Evolutionary conservation across 345 rosid species (phyloP).

Genomic region (Trapa incisa): DNA sequence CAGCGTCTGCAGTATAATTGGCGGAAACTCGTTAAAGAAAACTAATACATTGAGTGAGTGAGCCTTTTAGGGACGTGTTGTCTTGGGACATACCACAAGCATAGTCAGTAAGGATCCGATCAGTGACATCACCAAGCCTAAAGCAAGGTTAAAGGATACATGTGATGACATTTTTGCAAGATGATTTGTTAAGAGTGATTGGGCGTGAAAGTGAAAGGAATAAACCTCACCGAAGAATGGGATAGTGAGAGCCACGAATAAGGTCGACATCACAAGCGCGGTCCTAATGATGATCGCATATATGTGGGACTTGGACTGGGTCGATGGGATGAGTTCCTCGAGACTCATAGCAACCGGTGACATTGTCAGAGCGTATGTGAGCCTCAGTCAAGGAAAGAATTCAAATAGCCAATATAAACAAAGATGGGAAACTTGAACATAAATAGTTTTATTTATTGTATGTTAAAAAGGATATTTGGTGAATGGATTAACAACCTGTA

Average conservation of each 20-base stretch:
- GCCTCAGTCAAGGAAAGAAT: constrained; percentile 21
- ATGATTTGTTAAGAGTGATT: not conserved
- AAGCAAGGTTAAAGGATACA: constrained; percentile 3
- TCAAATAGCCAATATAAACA: not conserved
- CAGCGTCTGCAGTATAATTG: constrained; percentile 42
- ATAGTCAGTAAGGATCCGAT: constrained; percentile 82
- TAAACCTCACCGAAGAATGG: constrained; percentile 67
- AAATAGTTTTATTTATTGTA: too few relatives aligned
- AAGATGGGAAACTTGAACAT: not conserved
- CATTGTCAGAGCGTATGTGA: constrained; percentile 75
- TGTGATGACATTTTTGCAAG: not conserved
- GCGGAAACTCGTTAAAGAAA: not conserved
- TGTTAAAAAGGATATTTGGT: constrained; percentile 63
- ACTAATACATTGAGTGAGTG: not conserved
- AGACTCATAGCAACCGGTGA: constrained; percentile 93
- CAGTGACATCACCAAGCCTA: constrained; percentile 79
- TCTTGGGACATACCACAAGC: constrained; percentile 60
- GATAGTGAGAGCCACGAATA: constrained; percentile 62
- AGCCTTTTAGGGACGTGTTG: not conserved
- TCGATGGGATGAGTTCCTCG: constrained; percentile 77
- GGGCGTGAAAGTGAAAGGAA: not conserved
- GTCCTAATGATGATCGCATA: constrained; percentile 63
- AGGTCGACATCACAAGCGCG: constrained; percentile 56
- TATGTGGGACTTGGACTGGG: constrained; percentile 37
- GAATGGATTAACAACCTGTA: constrained; percentile 89